These are phyloP conservation scores for Flaveria sonorensis DNA, from an alignment of 129 eudicot species.

Conservation along the genomic window DNA sequence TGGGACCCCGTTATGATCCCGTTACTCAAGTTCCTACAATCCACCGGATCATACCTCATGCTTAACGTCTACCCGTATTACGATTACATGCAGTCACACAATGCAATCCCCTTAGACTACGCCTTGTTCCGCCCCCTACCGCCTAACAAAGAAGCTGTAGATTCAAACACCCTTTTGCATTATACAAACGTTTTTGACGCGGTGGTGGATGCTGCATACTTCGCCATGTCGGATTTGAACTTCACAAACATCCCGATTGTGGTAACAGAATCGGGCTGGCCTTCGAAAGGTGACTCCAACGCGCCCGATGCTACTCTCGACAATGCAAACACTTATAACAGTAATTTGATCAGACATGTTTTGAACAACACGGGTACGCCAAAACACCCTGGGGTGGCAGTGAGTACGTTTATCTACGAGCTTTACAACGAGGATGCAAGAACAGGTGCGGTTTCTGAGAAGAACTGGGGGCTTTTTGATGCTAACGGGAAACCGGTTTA, in stretches of 20 bases:
- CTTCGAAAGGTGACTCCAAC: conserved; percentile 68
- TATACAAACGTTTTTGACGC: conserved; percentile 83
- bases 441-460: conserved; percentile 63
- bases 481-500: conserved; percentile 60
- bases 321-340: conserved; percentile 81
- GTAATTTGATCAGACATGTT: conserved; percentile 69
- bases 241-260: conserved; percentile 72
- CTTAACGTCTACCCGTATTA: conserved; percentile 77
- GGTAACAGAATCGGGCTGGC: conserved; percentile 90
- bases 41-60: conserved; percentile 67
- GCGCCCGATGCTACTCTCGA: conserved; percentile 80
- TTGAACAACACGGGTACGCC: conserved; percentile 79
- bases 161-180: conserved; percentile 76
- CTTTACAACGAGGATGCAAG: conserved; percentile 74
- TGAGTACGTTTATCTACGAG: conserved; percentile 81
- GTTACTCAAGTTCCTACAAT: conserved; percentile 62
- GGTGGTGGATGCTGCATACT: conserved; percentile 83
- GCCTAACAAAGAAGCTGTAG: conserved; percentile 81
- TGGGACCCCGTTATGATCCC: conserved; percentile 65
- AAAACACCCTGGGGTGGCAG: conserved; percentile 72
- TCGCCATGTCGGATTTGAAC: conserved; percentile 80
- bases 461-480: conserved; percentile 85
- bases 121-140: conserved; percentile 79
- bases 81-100: conserved; percentile 68
- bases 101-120: conserved; percentile 85